A percentile compares a stretch with the other conserved stretches of the same genome.
phyloP scores from a whole-genome alignment of 208 protist genomes.

The Leishmania tarentolae region DNA sequence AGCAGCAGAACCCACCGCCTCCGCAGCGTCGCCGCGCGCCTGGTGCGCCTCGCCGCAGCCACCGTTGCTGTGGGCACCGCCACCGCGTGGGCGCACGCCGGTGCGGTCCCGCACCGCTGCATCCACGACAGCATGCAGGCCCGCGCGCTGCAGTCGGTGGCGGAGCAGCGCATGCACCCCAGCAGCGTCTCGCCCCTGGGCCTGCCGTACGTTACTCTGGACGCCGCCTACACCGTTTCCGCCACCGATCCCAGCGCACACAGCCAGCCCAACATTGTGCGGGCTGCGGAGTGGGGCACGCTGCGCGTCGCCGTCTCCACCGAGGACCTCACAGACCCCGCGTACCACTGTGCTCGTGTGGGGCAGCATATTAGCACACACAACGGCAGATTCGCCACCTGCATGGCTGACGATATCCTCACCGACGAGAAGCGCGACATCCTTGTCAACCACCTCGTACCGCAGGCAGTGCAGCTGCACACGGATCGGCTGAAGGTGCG shows the following conservation, averaged over 20 bases:
- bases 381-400: slow-evolving; percentile 22
- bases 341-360: slow-evolving; percentile 41
- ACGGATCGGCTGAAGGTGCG: slow-evolving; percentile 41
- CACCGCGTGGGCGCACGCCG: slow-evolving; percentile 2
- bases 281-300: slow-evolving; percentile 10
- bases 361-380: slow-evolving; percentile 25
- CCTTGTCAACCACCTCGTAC: slow-evolving; percentile 41
- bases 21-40: slow-evolving; percentile 6
- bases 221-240: too few relatives aligned
- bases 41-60: slow-evolving; percentile 13
- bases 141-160: slow-evolving; percentile 2
- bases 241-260: slow-evolving; percentile 1
- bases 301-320: slow-evolving; percentile 47
- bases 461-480: slow-evolving; percentile 53
- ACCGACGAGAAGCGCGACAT: slow-evolving; percentile 36
- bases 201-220: slow-evolving; percentile 9
- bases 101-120: slow-evolving; percentile 20
- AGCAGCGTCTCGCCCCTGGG: slow-evolving; percentile 1
- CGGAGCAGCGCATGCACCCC: background rate
- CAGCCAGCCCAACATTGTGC: slow-evolving; percentile 24
- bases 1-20: slow-evolving; percentile 11
- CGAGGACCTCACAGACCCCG: slow-evolving; percentile 30
- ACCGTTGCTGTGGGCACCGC: background rate
- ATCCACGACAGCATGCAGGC: slow-evolving; percentile 30
- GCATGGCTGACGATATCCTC: slow-evolving; percentile 36